Base-by-base conservation (phyloP, 2,329 filamentous ascomycete species). In the Epichloe festucae region DNA sequence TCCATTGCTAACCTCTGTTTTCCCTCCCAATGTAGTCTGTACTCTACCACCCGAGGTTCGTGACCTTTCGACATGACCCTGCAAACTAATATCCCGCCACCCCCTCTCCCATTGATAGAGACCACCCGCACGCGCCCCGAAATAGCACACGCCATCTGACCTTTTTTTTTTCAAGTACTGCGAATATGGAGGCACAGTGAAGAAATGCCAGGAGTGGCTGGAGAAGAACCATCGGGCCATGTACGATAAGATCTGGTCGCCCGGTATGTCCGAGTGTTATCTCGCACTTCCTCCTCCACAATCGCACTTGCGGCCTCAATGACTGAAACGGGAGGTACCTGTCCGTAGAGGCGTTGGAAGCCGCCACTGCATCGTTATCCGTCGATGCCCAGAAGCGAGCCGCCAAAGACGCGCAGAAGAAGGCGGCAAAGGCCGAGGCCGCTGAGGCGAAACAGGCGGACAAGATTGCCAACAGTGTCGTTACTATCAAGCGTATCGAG, bases 151-250 rank as follows among this genome's bases (percentile, higher is more conserved):
- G 47, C 31, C n/a, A 49, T 40, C 38, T 31, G 21, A 27, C 44
- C 45, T 51, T 39, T 49, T 23, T 49, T 5, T 5, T 23, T 27
- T 3, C 3, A 15, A 97, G 93, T 98, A 96, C 73, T 98, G 93
- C 75, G 93, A 98, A 73, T 97, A 96, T 70, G 93, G 93, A 64
- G 91, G 90, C 58, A 97, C 90, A 40, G 84, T 86, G 23, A 95
- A 89, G 72, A 98, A 96, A 73, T 98, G 93, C 73, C 86, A 91
- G 69, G 90, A 97, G 68, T 98, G 93, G 93, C 82, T 98, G 19
- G 74, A 88, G 63, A 79, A 83, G 57, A 77, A 82, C 58, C 78
- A 95, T 61, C 79, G 82, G 3, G 75, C 78, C 46, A 73, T 96
- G 67, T 94, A 95, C 70, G 70, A 79, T 55, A 74, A 75, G 61